Evolutionary conservation across 2,329 filamentous ascomycete genomes (phyloP), one percentile per base, ranked within the genome.

Genomic region (Leptographium galeiforme): DNA sequence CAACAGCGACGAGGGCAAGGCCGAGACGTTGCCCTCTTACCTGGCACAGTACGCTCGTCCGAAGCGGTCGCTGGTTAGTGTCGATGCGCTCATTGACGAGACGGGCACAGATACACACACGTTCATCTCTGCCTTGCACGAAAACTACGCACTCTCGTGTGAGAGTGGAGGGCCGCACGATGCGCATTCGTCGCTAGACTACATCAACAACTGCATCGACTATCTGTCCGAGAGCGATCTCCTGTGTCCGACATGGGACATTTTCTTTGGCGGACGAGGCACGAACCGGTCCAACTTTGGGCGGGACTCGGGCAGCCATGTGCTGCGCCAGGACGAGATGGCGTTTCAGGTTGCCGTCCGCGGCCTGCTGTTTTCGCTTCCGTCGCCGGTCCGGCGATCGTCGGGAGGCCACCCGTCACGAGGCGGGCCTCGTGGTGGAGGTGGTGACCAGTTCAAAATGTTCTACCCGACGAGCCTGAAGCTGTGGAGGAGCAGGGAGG

Each of bases 111-210:
- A 98, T 62, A 88, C 85, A 0, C 81, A 87, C 18, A 62, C 60
- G 8, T 62, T 62, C 11, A 58, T 62, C 25, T 58, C 60, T 4
- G 59, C 60, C 1, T 54, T 62, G 39, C 60, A 62, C 51, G 93
- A 98, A 63, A 98, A 98, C 63, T 97, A 95, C 60, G 76, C 85
- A 1, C 73, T 89, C 1, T 97, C 93, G 0, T 97, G 91, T 63
- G 81, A 84, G 59, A 72, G 72, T 47, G 71, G 69, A 2, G 70
- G 70, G 0, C 70, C 71, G 0, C 66, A 68, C 57, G 77, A 78
- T 61, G 63, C 73, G 6, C 66, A 77, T 25, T 81, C 77, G 0
- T 84, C 89, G 1, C 76, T 90, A 34, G 87, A 93, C 61, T 84
- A 84, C 57, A 72, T 95, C 54, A 87, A 89, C 57, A 82, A 79